Base-by-base conservation (phyloP, 176 grass and related monocot species). In the Chloris gayana region DNA sequence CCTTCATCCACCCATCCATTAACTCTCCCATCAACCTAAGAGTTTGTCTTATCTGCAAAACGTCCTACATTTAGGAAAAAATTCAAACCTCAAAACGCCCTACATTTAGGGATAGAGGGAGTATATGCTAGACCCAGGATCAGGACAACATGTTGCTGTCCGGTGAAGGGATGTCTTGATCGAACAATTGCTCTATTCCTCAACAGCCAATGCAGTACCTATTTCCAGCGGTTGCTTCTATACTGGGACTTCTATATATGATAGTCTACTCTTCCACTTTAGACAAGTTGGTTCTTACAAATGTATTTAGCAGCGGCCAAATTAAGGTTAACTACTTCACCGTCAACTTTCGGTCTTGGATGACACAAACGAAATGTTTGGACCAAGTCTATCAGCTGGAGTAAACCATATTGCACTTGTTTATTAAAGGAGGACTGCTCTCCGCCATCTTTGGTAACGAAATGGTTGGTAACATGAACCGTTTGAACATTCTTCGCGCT, bases 261-360 rank as follows among this genome's bases (percentile, higher is more conserved):
- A 63, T 53, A 56, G 72, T n/a, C 45, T 24, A 27, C 4, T 3
- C 29, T 39, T 34, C 39, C 21, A 39, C n/a, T 30, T 45, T 0
- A 24, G 61, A 56, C 49, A 83, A 67, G 11, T 15, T 83, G 69
- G 42, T 66, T 24, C 14, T 64, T 63, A 21, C 35, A 49, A 19
- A 78, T 35, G 73, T 29, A 83, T 78, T 83, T 65, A 14, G 58
- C 22, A 7, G 45, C 53, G 46, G 70, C 65, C 79, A 80, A 67
- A 57, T 35, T 37, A 9, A 18, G 67, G 65, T 61, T 49, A 33
- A 44, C 34, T 49, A 51, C 56, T 73, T 34, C 34, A 51, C n/a
- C 58, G 60, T 88, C 69, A 79, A 61, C 30, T 21, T 19, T 34
- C 21, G 25, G 68, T 79, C 68, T 26, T 38, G 59, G 59, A 59